Percentiles rank a stretch among this genome's conserved stretches.
Evolutionary conservation across 352 stramenopile species (phyloP).

Genomic region (Globisporangium okanoganense): DNA sequence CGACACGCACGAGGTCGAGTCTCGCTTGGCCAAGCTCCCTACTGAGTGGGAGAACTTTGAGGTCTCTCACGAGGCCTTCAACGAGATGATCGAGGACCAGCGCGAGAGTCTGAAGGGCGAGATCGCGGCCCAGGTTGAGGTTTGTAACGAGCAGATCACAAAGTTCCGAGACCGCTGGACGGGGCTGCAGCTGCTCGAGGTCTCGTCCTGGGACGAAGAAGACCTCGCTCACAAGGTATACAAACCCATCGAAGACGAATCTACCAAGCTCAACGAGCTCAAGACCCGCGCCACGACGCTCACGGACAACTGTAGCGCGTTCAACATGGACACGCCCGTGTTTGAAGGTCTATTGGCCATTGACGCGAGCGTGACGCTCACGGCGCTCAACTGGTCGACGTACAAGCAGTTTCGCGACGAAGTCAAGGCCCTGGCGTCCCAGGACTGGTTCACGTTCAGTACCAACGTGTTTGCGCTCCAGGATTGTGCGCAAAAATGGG

Average conservation of each 20-base stretch:
- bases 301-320: conserved; percentile 80
- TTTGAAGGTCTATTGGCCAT: conserved; percentile 83
- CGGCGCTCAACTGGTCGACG: conserved; percentile 79
- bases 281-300: conserved; percentile 54
- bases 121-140: conserved; percentile 85
- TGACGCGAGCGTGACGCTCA: conserved; percentile 65
- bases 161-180: conserved; percentile 90
- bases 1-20: conserved; percentile 77
- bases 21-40: conserved; percentile 67
- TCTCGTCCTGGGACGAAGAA: conserved; percentile 69
- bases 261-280: conserved; percentile 74
- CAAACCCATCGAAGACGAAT: conserved; percentile 80
- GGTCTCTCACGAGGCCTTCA: conserved; percentile 92
- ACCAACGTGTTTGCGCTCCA: conserved; percentile 91
- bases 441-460: conserved; percentile 95
- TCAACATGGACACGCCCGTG: conserved; percentile 77
- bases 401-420: conserved; percentile 88
- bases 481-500: conserved; percentile 91
- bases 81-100: conserved; percentile 95
- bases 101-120: conserved; percentile 88
- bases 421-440: conserved; percentile 47
- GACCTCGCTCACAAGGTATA: conserved; percentile 73
- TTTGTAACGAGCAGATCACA: conserved; percentile 87
- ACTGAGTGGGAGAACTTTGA: conserved; percentile 94
- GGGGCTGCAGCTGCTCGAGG: conserved; percentile 81